Base-by-base conservation (phyloP, 2,329 filamentous ascomycete species). In the Nectriaceae sp. region DNA sequence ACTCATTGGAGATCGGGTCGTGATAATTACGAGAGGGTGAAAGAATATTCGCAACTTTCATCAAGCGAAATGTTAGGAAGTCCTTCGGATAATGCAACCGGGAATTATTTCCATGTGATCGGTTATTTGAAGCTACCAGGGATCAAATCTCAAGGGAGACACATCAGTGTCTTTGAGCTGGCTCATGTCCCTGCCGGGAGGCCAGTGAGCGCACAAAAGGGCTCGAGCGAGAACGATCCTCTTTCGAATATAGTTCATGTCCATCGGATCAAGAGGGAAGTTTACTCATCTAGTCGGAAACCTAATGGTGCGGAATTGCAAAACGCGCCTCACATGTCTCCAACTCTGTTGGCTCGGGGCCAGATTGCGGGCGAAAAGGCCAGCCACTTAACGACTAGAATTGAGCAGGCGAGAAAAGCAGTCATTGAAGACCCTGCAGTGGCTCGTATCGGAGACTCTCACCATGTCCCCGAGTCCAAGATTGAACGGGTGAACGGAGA, bases 361-460 rank as follows among this genome's bases (percentile, higher is more conserved):
- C n/a, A n/a, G n/a, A n/a, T n/a, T n/a, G n/a, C n/a, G n/a, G n/a
- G n/a, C n/a, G n/a, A n/a, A n/a, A n/a, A n/a, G n/a, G n/a, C n/a
- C n/a, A n/a, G 13, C 24, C 24, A 29, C 24, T 29, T 13, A 29
- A 13, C 24, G 6, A 29, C 13, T 6, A 13, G 33, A 16, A 21
- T 39, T 18, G 18, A 41, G 11, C 24, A 36, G 29, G 53, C 55
- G 18, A 50, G 51, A 24, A 38, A 53, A 11, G 55, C 55, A n/a
- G 49, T 60, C 4, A 20, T 56, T 4, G 40, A 49, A 11, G 55
- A 57, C n/a, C 49, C 50, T n/a, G 55, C 57, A 10, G 47, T 60
- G 19, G 44, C 50, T 18, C 37, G 42, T 29, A 39, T 56, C 21
- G 39, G 57, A n/a, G 40, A 8, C 31, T 22, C 24, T 16, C 10